phyloP scores from a whole-genome alignment of 176 grass and related monocot species.

The Poa annua region DNA sequence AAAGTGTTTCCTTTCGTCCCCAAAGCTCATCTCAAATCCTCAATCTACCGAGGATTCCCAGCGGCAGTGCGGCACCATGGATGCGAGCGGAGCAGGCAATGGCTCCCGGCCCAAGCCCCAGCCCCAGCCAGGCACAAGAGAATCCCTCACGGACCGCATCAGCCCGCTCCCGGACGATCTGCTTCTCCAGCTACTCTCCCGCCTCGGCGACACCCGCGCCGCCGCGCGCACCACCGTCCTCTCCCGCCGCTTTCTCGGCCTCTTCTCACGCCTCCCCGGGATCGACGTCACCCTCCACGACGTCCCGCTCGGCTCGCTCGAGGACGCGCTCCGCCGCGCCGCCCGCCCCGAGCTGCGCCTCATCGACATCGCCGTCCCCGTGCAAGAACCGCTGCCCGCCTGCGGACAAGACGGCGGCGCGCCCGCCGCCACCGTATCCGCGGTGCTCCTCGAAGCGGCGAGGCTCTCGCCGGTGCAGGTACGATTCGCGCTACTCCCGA shows the following conservation, averaged over 20 bases:
- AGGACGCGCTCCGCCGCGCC: not conserved
- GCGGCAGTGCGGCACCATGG: not conserved
- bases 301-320: not conserved
- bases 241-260: not conserved
- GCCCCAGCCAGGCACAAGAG: not conserved
- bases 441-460: not conserved
- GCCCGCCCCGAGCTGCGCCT: not conserved
- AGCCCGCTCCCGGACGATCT: not conserved
- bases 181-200: not conserved
- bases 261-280: not conserved
- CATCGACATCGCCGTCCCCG: not conserved
- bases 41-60: not conserved
- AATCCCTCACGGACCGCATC: not conserved
- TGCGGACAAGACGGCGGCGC: not conserved
- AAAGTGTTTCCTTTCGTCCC: not conserved
- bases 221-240: not conserved
- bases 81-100: not conserved
- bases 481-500: not conserved
- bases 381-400: not conserved
- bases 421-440: not conserved
- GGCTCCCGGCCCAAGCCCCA: not conserved
- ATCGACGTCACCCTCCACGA: not conserved
- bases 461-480: not conserved
- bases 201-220: not conserved
- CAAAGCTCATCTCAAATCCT: not conserved